phyloP scores from a whole-genome alignment of 148 eudicot species.

The Chenopodium suecicum region DNA sequence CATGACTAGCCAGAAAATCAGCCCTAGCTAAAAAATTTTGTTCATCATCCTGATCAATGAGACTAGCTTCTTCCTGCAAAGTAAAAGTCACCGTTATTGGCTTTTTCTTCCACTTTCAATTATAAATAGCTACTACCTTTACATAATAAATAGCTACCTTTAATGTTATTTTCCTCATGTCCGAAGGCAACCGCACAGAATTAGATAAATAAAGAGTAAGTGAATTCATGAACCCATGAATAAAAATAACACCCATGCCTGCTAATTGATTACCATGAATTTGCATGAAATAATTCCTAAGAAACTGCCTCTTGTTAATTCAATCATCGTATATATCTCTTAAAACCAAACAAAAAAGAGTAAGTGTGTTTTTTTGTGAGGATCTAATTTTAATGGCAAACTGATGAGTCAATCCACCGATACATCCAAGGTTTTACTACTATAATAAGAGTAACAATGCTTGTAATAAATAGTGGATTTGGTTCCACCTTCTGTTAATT shows the following conservation, averaged over 20 bases:
- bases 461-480: neutral
- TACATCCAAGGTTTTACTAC: neutral
- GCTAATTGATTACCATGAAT: neutral
- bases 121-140: neutral
- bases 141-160: neutral
- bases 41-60: conserved; percentile 68
- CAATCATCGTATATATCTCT: too few relatives aligned
- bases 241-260: neutral
- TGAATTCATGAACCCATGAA: neutral
- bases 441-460: neutral
- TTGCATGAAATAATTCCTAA: too few relatives aligned
- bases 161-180: neutral
- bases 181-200: neutral
- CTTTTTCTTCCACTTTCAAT: neutral
- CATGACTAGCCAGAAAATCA: conserved; percentile 69
- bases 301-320: too few relatives aligned
- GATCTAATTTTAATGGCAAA: neutral
- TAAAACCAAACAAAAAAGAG: neutral
- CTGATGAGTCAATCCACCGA: neutral
- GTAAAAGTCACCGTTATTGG: neutral
- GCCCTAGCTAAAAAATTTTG: conserved; percentile 73
- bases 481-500: neutral
- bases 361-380: neutral
- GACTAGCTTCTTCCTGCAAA: conserved; percentile 74
- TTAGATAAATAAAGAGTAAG: neutral